These are phyloP conservation scores for Hortaea werneckii DNA, from an alignment of 2,329 filamentous ascomycete genomes.

Conservation along the genomic window DNA sequence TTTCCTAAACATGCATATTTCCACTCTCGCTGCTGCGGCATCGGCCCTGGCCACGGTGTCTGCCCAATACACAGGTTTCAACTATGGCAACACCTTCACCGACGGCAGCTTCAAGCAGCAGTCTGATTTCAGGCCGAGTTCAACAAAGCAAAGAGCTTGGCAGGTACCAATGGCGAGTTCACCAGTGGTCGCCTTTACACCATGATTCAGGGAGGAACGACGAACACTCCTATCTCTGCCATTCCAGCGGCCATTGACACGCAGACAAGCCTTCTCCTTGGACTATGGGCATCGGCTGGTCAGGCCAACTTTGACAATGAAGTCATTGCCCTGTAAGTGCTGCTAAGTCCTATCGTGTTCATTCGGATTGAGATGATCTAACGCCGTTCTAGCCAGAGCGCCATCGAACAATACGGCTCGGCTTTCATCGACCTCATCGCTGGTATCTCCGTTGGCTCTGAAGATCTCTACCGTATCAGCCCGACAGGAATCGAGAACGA, in stretches of 20 bases:
- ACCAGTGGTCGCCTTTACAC: slow-evolving; percentile 65
- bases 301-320: slow-evolving; percentile 56
- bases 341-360: too few species aligned
- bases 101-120: slow-evolving; percentile 51
- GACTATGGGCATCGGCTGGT: slow-evolving; percentile 57
- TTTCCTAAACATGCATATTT: slow-evolving; percentile 22
- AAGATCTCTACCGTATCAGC: slow-evolving; percentile 64
- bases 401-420: slow-evolving; percentile 58
- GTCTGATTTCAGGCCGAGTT: slow-evolving; percentile 60
- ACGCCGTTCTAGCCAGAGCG: slow-evolving; percentile 34
- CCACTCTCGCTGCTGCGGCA: slow-evolving; percentile 26
- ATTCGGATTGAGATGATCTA: too few species aligned
- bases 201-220: slow-evolving; percentile 59
- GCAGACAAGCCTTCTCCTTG: slow-evolving; percentile 68
- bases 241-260: slow-evolving; percentile 77
- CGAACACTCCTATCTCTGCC: slow-evolving; percentile 50
- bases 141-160: slow-evolving; percentile 52
- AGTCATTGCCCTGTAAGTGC: slow-evolving; percentile 49
- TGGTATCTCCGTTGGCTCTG: slow-evolving; percentile 72
- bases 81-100: slow-evolving; percentile 57
- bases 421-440: slow-evolving; percentile 54
- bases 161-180: slow-evolving; percentile 47
- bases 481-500: slow-evolving; percentile 55
- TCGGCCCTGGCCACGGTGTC: slow-evolving; percentile 30
- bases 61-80: slow-evolving; percentile 52